Conservation (phyloP, 73 alveolate species). For the Stentor coeruleus region DNA sequence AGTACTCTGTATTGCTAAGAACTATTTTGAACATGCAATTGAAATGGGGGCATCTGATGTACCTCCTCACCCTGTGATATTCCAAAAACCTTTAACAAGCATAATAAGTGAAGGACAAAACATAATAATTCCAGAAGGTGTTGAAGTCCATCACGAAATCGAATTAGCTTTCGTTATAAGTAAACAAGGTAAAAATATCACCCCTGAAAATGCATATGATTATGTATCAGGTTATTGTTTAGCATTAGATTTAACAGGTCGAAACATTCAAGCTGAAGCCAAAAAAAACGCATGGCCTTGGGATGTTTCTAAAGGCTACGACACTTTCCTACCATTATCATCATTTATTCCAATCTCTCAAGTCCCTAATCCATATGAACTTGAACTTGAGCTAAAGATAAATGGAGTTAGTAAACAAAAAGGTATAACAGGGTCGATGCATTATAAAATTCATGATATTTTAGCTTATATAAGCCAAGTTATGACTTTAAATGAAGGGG, state of each 20-base stretch:
- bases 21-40: slow-evolving; percentile 62
- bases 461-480: slow-evolving; percentile 41
- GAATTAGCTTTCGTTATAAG: slow-evolving; percentile 71
- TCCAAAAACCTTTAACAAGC: slow-evolving; percentile 53
- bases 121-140: slow-evolving; percentile 23
- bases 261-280: slow-evolving; percentile 52
- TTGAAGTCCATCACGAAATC: slow-evolving; percentile 76
- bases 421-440: slow-evolving; percentile 63
- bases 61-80: slow-evolving; percentile 64
- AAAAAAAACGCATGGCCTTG: slow-evolving; percentile 72
- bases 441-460: slow-evolving; percentile 47
- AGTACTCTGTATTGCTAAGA: slow-evolving; percentile 69
- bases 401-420: slow-evolving; percentile 40
- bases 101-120: slow-evolving; percentile 31
- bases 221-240: slow-evolving; percentile 71
- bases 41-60: slow-evolving; percentile 65
- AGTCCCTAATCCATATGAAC: slow-evolving; percentile 58
- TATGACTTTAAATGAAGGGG: slow-evolving; percentile 78
- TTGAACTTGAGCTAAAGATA: slow-evolving; percentile 43
- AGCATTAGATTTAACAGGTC: slow-evolving; percentile 70
- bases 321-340: slow-evolving; percentile 64
- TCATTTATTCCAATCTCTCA: slow-evolving; percentile 37
- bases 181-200: slow-evolving; percentile 49
- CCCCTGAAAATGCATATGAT: slow-evolving; percentile 52
- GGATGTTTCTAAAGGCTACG: slow-evolving; percentile 69